Conservation (phyloP, 2,329 filamentous ascomycete genomes). For the Fusarium sp. region DNA sequence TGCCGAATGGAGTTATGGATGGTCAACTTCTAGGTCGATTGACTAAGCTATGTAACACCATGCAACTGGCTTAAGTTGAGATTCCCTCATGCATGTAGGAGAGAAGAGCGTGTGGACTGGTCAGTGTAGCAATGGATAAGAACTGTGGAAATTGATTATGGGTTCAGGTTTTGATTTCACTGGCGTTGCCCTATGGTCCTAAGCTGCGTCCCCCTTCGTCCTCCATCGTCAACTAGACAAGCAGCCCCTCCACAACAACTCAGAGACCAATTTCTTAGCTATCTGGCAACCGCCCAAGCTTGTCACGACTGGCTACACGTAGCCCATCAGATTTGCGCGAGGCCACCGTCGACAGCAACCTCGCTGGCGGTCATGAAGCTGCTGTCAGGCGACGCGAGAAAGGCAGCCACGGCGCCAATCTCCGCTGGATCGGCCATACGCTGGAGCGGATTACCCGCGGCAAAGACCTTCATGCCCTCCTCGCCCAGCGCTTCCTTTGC, state of each 20-base stretch:
- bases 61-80: constrained; percentile 51
- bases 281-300: neutral
- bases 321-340: neutral
- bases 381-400: neutral
- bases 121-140: neutral
- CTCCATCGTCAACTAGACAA: neutral
- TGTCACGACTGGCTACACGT: neutral
- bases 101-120: neutral
- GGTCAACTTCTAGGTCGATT: no score
- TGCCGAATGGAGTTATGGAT: no score
- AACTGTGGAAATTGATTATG: no score
- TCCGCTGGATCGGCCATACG: neutral
- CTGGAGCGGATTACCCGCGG: neutral
- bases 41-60: constrained; percentile 56
- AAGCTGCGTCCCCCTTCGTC: neutral
- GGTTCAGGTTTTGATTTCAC: no score
- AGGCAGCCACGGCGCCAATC: neutral
- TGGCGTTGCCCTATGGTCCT: neutral
- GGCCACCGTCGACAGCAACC: neutral
- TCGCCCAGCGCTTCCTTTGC: neutral
- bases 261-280: neutral
- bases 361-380: neutral
- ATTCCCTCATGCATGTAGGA: neutral
- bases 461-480: neutral
- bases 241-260: neutral